A percentile compares a stretch with the other conserved stretches of the same genome.
These are phyloP conservation scores for Quercus phellos DNA, from an alignment of 331 rosid species.

Conservation along the genomic window DNA sequence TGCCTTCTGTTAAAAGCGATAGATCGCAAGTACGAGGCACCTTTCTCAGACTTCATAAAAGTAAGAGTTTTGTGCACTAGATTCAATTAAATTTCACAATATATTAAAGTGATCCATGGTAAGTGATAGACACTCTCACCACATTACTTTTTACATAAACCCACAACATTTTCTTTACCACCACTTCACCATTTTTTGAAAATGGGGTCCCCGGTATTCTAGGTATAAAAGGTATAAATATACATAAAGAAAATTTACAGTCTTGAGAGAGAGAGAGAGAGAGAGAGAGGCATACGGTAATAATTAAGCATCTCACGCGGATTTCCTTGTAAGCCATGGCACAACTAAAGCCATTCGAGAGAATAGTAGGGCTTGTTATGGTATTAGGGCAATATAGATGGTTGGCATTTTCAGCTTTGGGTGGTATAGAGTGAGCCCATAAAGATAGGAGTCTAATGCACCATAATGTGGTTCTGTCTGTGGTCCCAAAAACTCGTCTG, in stretches of 20 bases:
- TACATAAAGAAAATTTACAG: background rate
- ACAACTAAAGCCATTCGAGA: conserved; percentile 13
- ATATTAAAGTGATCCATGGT: too few relatives aligned
- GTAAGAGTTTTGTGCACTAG: too few relatives aligned
- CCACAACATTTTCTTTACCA: too few relatives aligned
- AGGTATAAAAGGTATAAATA: background rate
- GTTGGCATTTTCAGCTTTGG: conserved; percentile 22
- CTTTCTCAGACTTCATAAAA: too few relatives aligned
- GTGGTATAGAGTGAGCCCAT: conserved; percentile 33
- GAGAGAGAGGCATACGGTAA: background rate
- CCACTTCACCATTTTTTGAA: too few relatives aligned
- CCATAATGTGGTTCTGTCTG: conserved; percentile 15
- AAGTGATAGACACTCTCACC: too few relatives aligned
- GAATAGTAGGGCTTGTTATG: conserved; percentile 19
- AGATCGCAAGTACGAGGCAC: fast-evolving
- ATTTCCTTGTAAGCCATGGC: background rate
- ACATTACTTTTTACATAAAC: too few relatives aligned
- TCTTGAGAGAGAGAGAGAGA: background rate
- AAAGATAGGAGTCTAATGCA: conserved; percentile 11
- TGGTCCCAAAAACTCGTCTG: conserved; percentile 40
- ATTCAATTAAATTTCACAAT: too few relatives aligned
- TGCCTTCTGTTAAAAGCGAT: too few relatives aligned
- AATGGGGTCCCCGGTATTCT: too few relatives aligned
- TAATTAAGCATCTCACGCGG: background rate
- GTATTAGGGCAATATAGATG: conserved; percentile 10